Base-by-base conservation (phyloP, 2,329 filamentous ascomycete genomes). In the Aspergillus melleus region DNA sequence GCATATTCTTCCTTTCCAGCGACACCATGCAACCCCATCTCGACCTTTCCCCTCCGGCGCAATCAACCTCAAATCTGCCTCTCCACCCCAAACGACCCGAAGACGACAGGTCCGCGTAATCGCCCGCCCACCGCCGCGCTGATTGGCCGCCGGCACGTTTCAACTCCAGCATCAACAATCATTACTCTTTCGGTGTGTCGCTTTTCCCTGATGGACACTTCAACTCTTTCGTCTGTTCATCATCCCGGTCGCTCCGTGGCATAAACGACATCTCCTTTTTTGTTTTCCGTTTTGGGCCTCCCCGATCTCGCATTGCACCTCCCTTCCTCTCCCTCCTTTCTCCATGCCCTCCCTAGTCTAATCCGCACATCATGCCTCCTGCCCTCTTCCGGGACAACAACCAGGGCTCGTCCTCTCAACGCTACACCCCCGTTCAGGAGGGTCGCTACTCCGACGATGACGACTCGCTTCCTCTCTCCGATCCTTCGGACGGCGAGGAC, bases 341-440 rank as follows among this genome's bases (percentile, higher is more conserved):
- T 26, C 20, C 56, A 16, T 54, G 53, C 30, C 6, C 55, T 50
- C 29, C 56, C 49, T 54, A 51, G 30, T 51, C 36, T 47, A 39
- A 30, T 32, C 44, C 30, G 14, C 47, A 29, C 32, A 49, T 20
- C 56, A 51, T 51, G 56, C 53, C 32, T 52, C 50, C 20, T 20
- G 26, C 51, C 30, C 51, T 22, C 32, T 47, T 47, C 44, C 22
- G 44, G 44, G 44, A 47, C n/a, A 32, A 53, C 30, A 36, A 53
- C 22, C 16, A 36, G 16, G 22, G 32, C 19, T 19, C 55, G 26
- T 56, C 55, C 36, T 20, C 56, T n/a, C 58, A 64, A 36, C 56
- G 54, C 29, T 63, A 68, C 46, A 55, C 64, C 29, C 65, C 63
- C 9, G 20, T 68, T 14, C 62, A 49, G 22, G 30, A 57, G 14